A percentile compares a stretch with the other conserved stretches of the same genome.
phyloP scores from a whole-genome alignment of 2,329 filamentous ascomycete genomes.

The Sporothrix phasma region DNA sequence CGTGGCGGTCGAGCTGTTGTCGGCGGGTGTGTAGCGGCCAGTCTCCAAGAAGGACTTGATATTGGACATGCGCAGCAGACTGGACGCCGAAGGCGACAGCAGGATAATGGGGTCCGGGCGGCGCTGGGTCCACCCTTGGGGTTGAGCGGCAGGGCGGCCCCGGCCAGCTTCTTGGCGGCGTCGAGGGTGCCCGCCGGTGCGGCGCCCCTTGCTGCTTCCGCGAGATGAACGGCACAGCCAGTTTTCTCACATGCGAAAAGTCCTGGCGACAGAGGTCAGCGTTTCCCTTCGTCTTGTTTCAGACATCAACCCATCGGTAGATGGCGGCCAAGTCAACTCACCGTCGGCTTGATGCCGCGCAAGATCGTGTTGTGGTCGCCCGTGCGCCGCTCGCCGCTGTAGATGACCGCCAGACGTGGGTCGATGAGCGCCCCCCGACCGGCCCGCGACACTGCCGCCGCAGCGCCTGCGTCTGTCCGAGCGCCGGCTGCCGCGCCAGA shows the following conservation, averaged over 20 bases:
- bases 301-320: background rate
- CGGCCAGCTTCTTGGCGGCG: slow-evolving; percentile 34
- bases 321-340: slow-evolving; percentile 35
- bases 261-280: slow-evolving; percentile 48
- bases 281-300: background rate
- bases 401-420: slow-evolving; percentile 76
- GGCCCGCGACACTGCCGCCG: slow-evolving; percentile 39
- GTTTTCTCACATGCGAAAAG: slow-evolving; percentile 86
- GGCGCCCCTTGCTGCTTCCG: slow-evolving; percentile 40
- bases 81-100: slow-evolving; percentile 89
- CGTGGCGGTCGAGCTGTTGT: slow-evolving; percentile 59
- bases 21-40: slow-evolving; percentile 69
- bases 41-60: slow-evolving; percentile 87
- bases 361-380: slow-evolving; percentile 85
- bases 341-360: slow-evolving; percentile 78
- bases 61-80: slow-evolving; percentile 88
- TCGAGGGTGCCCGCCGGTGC: slow-evolving; percentile 12
- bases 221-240: slow-evolving; percentile 65
- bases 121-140: slow-evolving; percentile 36
- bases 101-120: slow-evolving; percentile 83
- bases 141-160: slow-evolving; percentile 41
- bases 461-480: slow-evolving; percentile 29
- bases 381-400: slow-evolving; percentile 82
- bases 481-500: slow-evolving; percentile 23
- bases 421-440: slow-evolving; percentile 59